A percentile compares a stretch with the other conserved stretches of the same genome.
Evolutionary conservation across 768 basidiomycete species (phyloP).

Genomic region (Lactarius sp.): DNA sequence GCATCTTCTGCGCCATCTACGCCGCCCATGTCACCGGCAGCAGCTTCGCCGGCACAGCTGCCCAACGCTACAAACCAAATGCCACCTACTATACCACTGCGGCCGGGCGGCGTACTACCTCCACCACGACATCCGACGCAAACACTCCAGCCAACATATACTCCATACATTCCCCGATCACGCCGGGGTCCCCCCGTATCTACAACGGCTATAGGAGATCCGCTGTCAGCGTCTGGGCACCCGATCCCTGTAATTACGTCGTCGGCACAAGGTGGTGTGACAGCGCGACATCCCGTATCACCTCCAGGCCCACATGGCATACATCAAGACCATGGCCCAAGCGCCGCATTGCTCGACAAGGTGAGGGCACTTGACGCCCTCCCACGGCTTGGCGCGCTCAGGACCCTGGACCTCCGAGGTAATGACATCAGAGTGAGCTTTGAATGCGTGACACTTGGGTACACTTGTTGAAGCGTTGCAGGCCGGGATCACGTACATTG

Average conservation of each 20-base stretch:
- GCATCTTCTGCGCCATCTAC: conserved; percentile 29
- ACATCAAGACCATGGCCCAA: conserved; percentile 44
- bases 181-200: conserved; percentile 39
- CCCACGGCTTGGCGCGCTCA: conserved; percentile 77
- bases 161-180: conserved; percentile 73
- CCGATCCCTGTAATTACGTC: conserved; percentile 67
- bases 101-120: conserved; percentile 40
- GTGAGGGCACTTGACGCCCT: conserved; percentile 85
- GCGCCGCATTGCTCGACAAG: conserved; percentile 78
- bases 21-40: conserved; percentile 31
- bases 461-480: conserved; percentile 26
- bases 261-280: conserved; percentile 45
- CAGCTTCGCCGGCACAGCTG: conserved; percentile 34
- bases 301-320: conserved; percentile 19
- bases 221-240: conserved; percentile 40
- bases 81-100: conserved; percentile 34
- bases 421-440: conserved; percentile 84
- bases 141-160: conserved; percentile 66
- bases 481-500: conserved; percentile 82
- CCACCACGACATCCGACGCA: conserved; percentile 50
- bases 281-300: conserved; percentile 39
- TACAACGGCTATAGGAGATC: conserved; percentile 31
- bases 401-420: conserved; percentile 86
- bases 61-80: conserved; percentile 31
- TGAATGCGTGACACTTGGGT: not conserved